A percentile compares a stretch with the other conserved stretches of the same genome.
phyloP scores from a whole-genome alignment of 441 rosid species.

The Raphanus hybrid region DNA sequence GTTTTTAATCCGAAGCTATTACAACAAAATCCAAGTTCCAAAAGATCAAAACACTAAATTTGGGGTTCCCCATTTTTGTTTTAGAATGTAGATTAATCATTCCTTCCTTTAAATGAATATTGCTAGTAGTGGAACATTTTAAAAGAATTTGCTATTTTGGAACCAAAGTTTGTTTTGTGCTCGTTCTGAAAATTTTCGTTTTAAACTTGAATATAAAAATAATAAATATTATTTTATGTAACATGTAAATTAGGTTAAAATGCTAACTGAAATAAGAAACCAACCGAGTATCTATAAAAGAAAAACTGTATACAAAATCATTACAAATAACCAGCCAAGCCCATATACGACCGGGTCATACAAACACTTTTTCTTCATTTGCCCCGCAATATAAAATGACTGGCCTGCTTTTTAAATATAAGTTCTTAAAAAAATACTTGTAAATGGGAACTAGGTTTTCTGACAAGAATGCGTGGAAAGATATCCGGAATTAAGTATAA shows the following conservation, averaged over 20 bases:
- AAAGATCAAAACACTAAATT: neutral
- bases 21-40: neutral
- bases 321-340: neutral
- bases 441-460: constrained; percentile 5
- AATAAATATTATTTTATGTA: neutral
- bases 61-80: neutral
- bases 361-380: neutral
- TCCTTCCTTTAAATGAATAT: too few species aligned
- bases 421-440: neutral
- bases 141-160: too few species aligned
- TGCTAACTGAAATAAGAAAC: neutral
- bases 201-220: neutral
- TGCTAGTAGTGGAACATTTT: too few species aligned
- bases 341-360: neutral
- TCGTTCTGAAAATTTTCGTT: neutral
- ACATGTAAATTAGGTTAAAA: neutral
- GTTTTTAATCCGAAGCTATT: neutral
- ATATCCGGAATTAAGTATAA: neutral
- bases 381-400: neutral
- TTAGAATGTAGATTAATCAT: too few species aligned
- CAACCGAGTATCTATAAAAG: neutral
- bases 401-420: neutral
- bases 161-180: neutral
- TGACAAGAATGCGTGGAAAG: neutral
- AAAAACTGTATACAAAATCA: neutral